Conservation (phyloP, 139 green algal species). For the Chlorella ohadii region DNA sequence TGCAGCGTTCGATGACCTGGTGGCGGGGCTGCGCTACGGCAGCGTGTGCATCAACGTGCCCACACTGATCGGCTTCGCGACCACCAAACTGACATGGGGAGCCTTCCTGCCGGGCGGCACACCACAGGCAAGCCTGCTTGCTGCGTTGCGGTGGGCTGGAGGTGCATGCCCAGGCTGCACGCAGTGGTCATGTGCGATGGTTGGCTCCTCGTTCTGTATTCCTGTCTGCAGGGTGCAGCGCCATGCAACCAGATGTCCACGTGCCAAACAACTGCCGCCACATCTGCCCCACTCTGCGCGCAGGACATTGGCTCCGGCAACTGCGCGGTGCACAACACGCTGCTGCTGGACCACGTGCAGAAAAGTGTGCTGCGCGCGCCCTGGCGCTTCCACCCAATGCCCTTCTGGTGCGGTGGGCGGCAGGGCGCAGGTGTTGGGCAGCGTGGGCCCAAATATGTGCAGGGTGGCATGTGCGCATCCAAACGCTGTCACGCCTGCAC, state of each 20-base stretch:
- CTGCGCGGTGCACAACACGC: constrained; percentile 85
- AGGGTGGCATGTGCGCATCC: no score
- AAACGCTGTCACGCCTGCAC: no score
- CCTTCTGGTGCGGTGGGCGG: constrained; percentile 55
- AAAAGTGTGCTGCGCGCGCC: constrained; percentile 79
- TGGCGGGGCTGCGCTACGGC: constrained; percentile 80
- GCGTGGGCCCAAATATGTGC: no score
- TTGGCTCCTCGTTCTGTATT: no score
- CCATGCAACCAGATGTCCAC: no score
- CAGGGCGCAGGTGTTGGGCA: no score
- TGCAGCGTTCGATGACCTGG: constrained; percentile 53
- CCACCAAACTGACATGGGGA: constrained; percentile 73
- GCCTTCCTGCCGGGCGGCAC: constrained; percentile 65
- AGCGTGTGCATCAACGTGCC: constrained; percentile 75
- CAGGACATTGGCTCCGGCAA: constrained; percentile 78
- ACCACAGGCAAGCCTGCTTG: constrained; percentile 11
- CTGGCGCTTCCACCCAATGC: constrained; percentile 67
- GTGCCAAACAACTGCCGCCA: no score
- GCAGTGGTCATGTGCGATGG: no score
- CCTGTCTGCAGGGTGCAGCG: neutral
- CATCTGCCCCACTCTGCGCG: neutral
- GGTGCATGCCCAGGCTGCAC: no score
- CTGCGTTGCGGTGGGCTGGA: neutral
- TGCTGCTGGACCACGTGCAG: constrained; percentile 79
- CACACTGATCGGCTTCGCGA: constrained; percentile 56